Base-by-base conservation (phyloP, 257 asterid species). In the Nicotiana knightiana region DNA sequence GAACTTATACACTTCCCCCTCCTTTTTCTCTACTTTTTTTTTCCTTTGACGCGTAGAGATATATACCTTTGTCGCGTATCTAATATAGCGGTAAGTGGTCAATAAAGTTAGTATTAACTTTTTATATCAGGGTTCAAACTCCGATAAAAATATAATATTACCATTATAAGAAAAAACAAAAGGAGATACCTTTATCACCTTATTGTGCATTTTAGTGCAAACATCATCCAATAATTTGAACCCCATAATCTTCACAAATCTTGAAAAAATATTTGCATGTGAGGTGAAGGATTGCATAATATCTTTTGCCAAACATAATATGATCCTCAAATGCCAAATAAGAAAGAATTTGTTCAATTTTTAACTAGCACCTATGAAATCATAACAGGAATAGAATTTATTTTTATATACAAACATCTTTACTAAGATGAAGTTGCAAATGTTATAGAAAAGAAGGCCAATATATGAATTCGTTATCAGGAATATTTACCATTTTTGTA, bases 321-420 rank as follows among this genome's bases (percentile, higher is more conserved):
- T 53, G 26, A 59, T 73, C 79, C 13, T 73, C 79, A 10, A 48
- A 73, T 26, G 79, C 26, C 79, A 73, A 73, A 73, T 73, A 73
- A 48, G 62, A 26, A 73, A 73, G 15, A 73, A 73, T 9, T 37
- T 28, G n/a, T 67, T 67, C 18, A 67, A 35, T 4, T 9, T 67
- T 67, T 6, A 7, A 35, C 30, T 35, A 18, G 76, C 76, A 67
- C 76, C 55, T 24, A 35, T 4, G 76, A 9, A 67, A 37, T 2
- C 30, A 18, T 37, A 18, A 67, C 18, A 67, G 76, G 76, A 48
- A 26, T 48, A 3, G 4, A 1, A 37, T n/a, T 11, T 39, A 6
- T 43, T 10, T 24, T 71, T 46, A 21, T 5, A 21, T 24, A 46
- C 37, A 70, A 9, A 43, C 48, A 71, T 46, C 18, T 70, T 70